Base-by-base conservation (phyloP, 345 rosid species). In the Sisymbrium altissimum region DNA sequence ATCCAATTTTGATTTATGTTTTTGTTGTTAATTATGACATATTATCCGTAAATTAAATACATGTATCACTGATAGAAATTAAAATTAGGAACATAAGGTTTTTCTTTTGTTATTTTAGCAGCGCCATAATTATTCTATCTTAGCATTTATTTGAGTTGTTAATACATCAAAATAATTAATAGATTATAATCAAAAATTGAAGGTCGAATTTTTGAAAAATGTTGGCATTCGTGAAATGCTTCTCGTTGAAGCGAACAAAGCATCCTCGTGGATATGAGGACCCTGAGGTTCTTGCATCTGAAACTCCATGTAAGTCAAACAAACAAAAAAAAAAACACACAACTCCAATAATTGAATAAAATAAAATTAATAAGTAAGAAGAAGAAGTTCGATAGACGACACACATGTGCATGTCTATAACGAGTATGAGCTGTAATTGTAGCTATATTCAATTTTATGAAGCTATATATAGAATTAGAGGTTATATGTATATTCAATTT, bases 291-390 rank as follows among this genome's bases (percentile, higher is more conserved):
- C 97, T 92, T 82, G 93, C 96, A 64, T 83, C 96, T 15, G 84
- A 87, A 78, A 92, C 96, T 68, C 85, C 83, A 9, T 92, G 97
- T 92, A 86, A 87, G 97, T 86, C 8, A 53, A 72, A 56, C 33
- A 32, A 40, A 3, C 48, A 70, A 36, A 39, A 39, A 41, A 15
- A 4, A 17, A 17, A 32, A 56, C n/a, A 10, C 38, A 21, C 29
- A 27, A 21, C 10, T 54, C 29, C 27, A 10, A 25, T 32, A 55
- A 64, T 12, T 18, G 9, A 73, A 36, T 25, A 55, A 35, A 27
- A 13, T 12, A 60, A 59, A 61, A 62, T 6, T 19, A 14, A 2
- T 50, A 6, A 72, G 4, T 32, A n/a, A 7, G 49, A 36, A 23
- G 21, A 52, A 53, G 12, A 61, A 4, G 23, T 33, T 13, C 13